Base-by-base conservation (phyloP, 768 basidiomycete genomes). In the Boletus coccyginus region DNA sequence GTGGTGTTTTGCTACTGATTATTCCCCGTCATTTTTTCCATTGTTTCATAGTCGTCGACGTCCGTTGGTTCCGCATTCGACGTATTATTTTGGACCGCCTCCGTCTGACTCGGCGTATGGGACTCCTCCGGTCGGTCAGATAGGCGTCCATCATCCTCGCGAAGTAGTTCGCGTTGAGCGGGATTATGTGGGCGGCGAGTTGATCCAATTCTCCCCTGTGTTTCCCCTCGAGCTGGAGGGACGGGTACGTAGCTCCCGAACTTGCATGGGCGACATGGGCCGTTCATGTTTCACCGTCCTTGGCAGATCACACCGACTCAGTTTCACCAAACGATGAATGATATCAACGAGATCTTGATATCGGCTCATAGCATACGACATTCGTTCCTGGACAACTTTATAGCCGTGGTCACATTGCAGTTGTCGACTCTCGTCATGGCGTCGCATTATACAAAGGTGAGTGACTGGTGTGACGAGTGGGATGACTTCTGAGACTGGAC, bases 201-300 rank as follows among this genome's bases (percentile, higher is more conserved):
- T 95, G 8, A 81, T 86, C 32, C 96, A 98, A 73, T 97, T 99
- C 70, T 81, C 91, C 35, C 82, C 92, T 0, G 84, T 87, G 60
- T 99, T 89, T 72, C 94, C 93, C 2, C 74, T 95, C 41, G 97
- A 99, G 71, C 78, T 99, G 7, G 95, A 98, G 63, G 92, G 93
- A 45, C 81, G 97, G 71, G 94, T 96, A 65, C 66, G 90, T 76
- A 39, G 10, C 24, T 48, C 14, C 21, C 11, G 33, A n/a, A 10
- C 1, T 40, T 45, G 4, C 14, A 19, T 39, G 11, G 31, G 36
- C 6, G 32, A 24, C 46, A 58, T 40, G 48, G 13, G 9, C 17
- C 14, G 5, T 41, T 61, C 12, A 46, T 40, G 19, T 7, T 41
- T 52, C 31, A 36, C 6, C 31, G 16, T 45, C 24, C 27, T 24